Percentiles rank a stretch among this genome's conserved stretches.
Evolutionary conservation across 371 early-diverging fungal species (phyloP).

Genomic region (Caulochytrium protostelioides): DNA sequence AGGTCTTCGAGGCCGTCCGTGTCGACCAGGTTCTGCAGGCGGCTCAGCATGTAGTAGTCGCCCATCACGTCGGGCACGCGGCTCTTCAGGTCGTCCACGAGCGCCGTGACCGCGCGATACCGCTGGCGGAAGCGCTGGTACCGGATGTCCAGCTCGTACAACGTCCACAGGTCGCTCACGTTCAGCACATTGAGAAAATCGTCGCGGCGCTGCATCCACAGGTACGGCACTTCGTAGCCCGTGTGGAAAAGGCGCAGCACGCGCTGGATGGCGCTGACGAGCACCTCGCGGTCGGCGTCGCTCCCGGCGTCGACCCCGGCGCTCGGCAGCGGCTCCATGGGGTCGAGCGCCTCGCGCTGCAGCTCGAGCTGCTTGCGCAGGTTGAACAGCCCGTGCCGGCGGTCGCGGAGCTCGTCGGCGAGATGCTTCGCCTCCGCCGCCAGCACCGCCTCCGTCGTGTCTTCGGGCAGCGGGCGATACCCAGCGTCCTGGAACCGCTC

Average conservation of each 20-base stretch:
- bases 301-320: conserved; percentile 8
- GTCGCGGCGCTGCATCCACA: conserved; percentile 67
- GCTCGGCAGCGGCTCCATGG: conserved; percentile 2
- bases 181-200: conserved; percentile 27
- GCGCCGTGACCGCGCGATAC: conserved; percentile 34
- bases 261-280: conserved; percentile 8
- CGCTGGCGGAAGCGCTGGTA: conserved; percentile 1
- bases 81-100: too few species aligned
- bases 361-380: conserved; percentile 3
- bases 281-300: neutral
- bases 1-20: too few species aligned
- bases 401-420: neutral
- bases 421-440: too few species aligned
- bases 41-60: too few species aligned
- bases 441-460: conserved; percentile 38
- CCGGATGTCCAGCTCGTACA: conserved; percentile 53
- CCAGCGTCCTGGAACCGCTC: conserved; percentile 61
- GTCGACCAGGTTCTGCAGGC: too few species aligned
- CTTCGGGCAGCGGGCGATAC: conserved; percentile 14
- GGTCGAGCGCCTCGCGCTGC: neutral
- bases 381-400: too few species aligned
- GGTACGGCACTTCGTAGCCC: conserved; percentile 78
- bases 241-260: conserved; percentile 50
- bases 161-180: conserved; percentile 63
- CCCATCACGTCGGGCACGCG: too few species aligned